Base-by-base conservation (phyloP, 306 rosid genomes). In the Fragaria iinumae region DNA sequence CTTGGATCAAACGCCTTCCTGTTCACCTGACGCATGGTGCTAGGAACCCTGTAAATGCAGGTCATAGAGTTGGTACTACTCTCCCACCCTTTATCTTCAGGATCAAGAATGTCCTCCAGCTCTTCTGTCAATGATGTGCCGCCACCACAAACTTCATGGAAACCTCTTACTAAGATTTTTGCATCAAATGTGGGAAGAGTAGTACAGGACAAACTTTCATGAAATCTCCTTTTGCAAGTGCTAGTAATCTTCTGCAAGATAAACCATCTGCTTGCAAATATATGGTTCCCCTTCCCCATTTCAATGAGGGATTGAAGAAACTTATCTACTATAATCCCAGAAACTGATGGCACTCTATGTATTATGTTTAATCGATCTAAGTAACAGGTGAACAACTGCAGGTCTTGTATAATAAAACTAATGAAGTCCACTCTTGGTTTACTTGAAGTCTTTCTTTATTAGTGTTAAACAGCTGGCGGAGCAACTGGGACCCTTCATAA, bases 11-110 rank as follows among this genome's bases (percentile, higher is more conserved):
- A 72, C n/a, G 76, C 76, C 76, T 72, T 53, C 21, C 49, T 52
- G 6, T 72, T 52, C 49, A 72, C 65, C 7, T 36, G 65, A 4
- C 49, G 50, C 66, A 72, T 36, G 48, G 38, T 21, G 3, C 8
- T 55, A 12, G 76, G 76, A 72, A 72, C 52, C 65, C 14, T 72
- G 76, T 72, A 72, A 72, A 72, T 72, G 39, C 66, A 55, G 8
- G 25, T 41, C 50, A 21, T 38, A 34, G 49, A 36, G 50, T 29
- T 36, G n/a, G 49, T 36, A 36, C 47, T 18, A 8, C 14, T 65
- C 69, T 17, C 25, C 47, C 14, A 7, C 25, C 25, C 13, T 14
- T 8, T 1, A n/a, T 55, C 76, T n/a, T 14, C 66, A 3, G 12
- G 49, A 36, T 20, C 38, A 8, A 20, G 14, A 13, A 55, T 72